These are phyloP conservation scores for Hydnum rufescens DNA, from an alignment of 768 basidiomycete genomes.

Conservation along the genomic window DNA sequence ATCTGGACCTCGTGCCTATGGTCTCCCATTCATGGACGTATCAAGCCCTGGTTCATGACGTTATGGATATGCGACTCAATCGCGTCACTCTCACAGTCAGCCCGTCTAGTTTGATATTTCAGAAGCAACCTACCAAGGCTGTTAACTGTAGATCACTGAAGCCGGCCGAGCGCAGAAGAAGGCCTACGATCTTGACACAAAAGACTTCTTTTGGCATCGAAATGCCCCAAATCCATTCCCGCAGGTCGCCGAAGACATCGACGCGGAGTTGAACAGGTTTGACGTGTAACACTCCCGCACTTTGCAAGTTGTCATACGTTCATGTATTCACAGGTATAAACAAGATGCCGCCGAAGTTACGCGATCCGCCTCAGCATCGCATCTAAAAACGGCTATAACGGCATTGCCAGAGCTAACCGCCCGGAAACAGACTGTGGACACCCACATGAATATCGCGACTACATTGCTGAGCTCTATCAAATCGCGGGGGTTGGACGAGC, in stretches of 20 bases:
- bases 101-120: not conserved
- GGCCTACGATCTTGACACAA: conserved; percentile 89
- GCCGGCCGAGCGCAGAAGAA: conserved; percentile 36
- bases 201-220: conserved; percentile 98
- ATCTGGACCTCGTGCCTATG: conserved; percentile 85
- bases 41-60: conserved; percentile 93
- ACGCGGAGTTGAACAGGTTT: conserved; percentile 72
- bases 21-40: conserved; percentile 98
- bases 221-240: conserved; percentile 95
- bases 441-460: conserved; percentile 98
- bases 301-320: not conserved
- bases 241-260: conserved; percentile 95
- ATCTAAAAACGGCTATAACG: conserved; percentile 93
- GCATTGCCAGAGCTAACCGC: conserved; percentile 92
- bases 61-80: conserved; percentile 91
- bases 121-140: not conserved
- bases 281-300: not conserved
- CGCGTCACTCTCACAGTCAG: conserved; percentile 56
- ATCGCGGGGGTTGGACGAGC: conserved; percentile 79
- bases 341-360: conserved; percentile 95
- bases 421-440: conserved; percentile 87
- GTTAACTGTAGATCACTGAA: conserved; percentile 24
- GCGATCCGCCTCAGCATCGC: conserved; percentile 75
- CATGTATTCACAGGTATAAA: conserved; percentile 29
- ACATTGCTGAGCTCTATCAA: conserved; percentile 90